Evolutionary conservation across 2,329 filamentous ascomycete species (phyloP).

Genomic region (Lomentospora prolificans): DNA sequence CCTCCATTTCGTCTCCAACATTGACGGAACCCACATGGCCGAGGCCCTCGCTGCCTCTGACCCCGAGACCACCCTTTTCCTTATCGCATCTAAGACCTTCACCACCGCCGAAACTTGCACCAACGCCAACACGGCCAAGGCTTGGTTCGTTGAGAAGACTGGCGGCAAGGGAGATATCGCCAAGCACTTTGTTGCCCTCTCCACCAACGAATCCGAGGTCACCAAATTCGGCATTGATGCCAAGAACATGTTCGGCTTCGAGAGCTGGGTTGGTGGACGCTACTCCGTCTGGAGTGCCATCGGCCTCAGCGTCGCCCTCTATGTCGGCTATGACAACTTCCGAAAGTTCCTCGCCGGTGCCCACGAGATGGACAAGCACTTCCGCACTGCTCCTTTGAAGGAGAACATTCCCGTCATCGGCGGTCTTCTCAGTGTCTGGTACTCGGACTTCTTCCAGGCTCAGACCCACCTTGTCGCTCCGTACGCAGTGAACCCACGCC

Average conservation of each 20-base stretch:
- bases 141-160: conserved; percentile 85
- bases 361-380: conserved; percentile 98
- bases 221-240: conserved; percentile 98
- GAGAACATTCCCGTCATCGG: conserved; percentile 91
- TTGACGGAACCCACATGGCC: conserved; percentile 95
- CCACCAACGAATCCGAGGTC: conserved; percentile 90
- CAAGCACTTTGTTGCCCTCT: conserved; percentile 97
- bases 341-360: conserved; percentile 89
- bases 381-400: conserved; percentile 79
- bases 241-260: conserved; percentile 99
- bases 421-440: conserved; percentile 94
- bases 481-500: conserved; percentile 41
- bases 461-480: conserved; percentile 96
- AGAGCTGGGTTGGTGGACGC: conserved; percentile 94
- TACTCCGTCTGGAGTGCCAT: conserved; percentile 99
- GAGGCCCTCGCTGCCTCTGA: conserved; percentile 84
- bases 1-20: conserved; percentile 98
- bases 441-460: conserved; percentile 96
- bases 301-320: conserved; percentile 84
- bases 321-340: conserved; percentile 97
- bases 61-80: conserved; percentile 97
- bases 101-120: conserved; percentile 95
- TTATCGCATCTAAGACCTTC: conserved; percentile 98
- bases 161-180: conserved; percentile 75
- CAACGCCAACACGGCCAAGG: conserved; percentile 94